A percentile compares a stretch with the other conserved stretches of the same genome.
phyloP scores from a whole-genome alignment of 2,329 filamentous ascomycete species.

The Fusarium torulosum region DNA sequence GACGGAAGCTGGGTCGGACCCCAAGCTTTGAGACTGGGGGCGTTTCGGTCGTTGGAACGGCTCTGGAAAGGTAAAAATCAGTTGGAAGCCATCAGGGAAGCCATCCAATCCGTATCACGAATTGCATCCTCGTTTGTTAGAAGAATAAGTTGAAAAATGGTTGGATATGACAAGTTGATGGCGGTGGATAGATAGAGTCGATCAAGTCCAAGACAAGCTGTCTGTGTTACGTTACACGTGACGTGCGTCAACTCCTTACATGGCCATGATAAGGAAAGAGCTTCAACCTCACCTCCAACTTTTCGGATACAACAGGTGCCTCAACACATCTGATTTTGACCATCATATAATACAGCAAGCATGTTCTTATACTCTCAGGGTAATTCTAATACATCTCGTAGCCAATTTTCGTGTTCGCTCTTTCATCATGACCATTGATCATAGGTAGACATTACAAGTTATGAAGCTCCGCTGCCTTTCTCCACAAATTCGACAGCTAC shows the following conservation, averaged over 20 bases:
- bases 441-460: conserved; percentile 6
- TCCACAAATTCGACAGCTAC: conserved; percentile 4
- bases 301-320: background rate
- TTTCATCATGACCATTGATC: conserved; percentile 10
- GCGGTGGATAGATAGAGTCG: background rate
- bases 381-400: background rate
- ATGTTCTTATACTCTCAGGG: background rate
- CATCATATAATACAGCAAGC: background rate
- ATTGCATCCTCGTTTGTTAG: conserved; percentile 29
- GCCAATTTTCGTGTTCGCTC: background rate
- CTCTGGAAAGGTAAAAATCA: conserved; percentile 9
- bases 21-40: background rate
- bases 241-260: conserved; percentile 30
- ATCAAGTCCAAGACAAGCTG: conserved; percentile 15
- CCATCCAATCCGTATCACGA: conserved; percentile 24
- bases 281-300: background rate
- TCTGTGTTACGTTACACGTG: conserved; percentile 41
- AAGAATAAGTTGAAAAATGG: conserved; percentile 1
- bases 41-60: background rate
- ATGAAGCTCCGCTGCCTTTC: conserved; percentile 6
- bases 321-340: background rate
- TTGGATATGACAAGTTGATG: background rate
- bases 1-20: conserved; percentile 4
- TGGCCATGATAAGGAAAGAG: conserved; percentile 6
- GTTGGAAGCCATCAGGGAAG: conserved; percentile 17